phyloP scores from a whole-genome alignment of 257 asterid genomes.

The Solanum neorickii region DNA sequence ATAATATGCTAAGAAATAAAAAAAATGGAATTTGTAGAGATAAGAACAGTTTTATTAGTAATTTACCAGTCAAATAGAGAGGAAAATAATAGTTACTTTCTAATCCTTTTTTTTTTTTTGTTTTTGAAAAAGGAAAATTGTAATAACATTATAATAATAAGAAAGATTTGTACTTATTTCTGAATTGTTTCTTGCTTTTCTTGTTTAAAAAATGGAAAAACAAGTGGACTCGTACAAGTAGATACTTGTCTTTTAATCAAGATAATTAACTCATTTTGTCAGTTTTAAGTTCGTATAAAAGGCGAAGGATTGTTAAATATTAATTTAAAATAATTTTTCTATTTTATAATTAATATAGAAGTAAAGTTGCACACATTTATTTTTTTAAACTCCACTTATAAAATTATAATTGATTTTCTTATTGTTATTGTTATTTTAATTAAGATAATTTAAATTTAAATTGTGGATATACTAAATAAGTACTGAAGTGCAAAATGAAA shows the following conservation, averaged over 20 bases:
- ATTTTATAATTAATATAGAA: fast-evolving
- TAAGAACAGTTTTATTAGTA: background rate
- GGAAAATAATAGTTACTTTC: background rate
- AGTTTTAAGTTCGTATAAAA: fast-evolving
- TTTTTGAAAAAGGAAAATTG: background rate
- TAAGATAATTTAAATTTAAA: background rate
- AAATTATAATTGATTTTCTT: background rate
- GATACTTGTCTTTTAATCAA: background rate
- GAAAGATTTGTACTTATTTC: background rate
- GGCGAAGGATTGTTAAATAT: background rate
- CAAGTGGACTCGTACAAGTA: background rate
- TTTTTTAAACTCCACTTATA: background rate
- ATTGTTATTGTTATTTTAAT: background rate
- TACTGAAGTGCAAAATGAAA: background rate
- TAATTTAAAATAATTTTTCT: background rate
- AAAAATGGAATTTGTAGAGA: background rate
- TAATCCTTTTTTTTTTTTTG: background rate
- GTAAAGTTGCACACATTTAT: background rate
- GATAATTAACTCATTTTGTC: background rate
- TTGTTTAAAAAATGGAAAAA: background rate
- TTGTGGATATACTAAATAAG: background rate
- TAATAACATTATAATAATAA: background rate
- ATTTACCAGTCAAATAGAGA: background rate
- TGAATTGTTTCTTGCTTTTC: background rate
- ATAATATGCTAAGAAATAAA: background rate